These are phyloP conservation scores for Penicillium sp. DNA, from an alignment of 2,329 filamentous ascomycete species.

Conservation along the genomic window DNA sequence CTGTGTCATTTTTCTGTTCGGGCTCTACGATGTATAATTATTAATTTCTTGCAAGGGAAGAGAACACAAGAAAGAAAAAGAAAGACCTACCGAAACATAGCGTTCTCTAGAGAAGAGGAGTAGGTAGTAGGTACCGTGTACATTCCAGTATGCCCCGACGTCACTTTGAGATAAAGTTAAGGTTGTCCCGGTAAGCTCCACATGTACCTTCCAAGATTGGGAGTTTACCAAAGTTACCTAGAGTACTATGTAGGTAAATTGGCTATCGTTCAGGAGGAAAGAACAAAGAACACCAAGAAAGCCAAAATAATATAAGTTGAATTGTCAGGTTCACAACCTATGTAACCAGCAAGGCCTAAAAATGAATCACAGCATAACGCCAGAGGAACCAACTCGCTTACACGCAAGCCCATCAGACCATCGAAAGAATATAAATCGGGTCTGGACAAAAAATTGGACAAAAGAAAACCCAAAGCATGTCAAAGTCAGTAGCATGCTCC, in stretches of 20 bases:
- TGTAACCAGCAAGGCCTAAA: not conserved
- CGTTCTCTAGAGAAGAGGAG: not conserved
- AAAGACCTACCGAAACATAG: not conserved
- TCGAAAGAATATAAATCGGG: not conserved
- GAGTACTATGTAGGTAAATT: not conserved
- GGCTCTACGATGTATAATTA: not conserved
- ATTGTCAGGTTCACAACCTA: not conserved
- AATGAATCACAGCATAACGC: not conserved
- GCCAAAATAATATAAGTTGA: not conserved
- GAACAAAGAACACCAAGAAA: not conserved
- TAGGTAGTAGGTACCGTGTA: not conserved
- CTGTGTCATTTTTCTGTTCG: not conserved
- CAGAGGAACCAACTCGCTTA: not conserved
- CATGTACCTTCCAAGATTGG: not conserved
- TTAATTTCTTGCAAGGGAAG: not conserved
- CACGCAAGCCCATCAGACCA: conserved; percentile 3
- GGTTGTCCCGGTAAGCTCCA: not conserved
- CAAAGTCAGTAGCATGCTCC: not conserved
- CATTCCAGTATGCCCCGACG: not conserved
- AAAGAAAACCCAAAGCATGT: not conserved
- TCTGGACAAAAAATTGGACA: not conserved
- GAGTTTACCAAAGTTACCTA: not conserved
- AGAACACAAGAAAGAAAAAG: too few species aligned
- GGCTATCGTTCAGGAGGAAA: not conserved
- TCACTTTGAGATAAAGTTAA: not conserved